These are phyloP conservation scores for Solanum habrochaites DNA, from an alignment of 257 asterid genomes.

Conservation along the genomic window DNA sequence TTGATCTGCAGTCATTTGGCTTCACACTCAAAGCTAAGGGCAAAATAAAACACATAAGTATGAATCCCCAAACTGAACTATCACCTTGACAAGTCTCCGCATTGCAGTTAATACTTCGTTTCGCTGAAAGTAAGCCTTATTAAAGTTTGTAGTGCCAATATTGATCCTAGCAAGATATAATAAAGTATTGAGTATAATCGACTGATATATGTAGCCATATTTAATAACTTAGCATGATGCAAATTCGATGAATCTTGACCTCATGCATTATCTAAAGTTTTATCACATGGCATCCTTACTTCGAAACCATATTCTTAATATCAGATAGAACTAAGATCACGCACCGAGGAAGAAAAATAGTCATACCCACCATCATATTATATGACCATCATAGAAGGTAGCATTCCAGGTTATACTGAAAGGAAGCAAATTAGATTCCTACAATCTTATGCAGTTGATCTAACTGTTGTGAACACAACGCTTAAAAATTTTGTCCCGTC, in stretches of 20 bases:
- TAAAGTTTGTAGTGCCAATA: slow-evolving; percentile 89
- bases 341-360: background rate
- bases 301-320: background rate
- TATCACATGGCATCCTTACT: background rate
- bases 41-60: background rate
- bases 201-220: background rate
- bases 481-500: background rate
- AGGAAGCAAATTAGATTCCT: background rate
- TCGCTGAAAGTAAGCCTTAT: slow-evolving; percentile 77
- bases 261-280: background rate
- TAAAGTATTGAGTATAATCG: slow-evolving; percentile 4
- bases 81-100: slow-evolving; percentile 83
- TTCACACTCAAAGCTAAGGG: background rate
- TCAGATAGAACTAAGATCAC: background rate
- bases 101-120: slow-evolving; percentile 62
- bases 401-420: background rate
- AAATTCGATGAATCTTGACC: background rate
- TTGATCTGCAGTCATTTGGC: background rate
- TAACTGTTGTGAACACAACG: background rate
- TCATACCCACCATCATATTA: background rate
- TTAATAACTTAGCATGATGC: background rate
- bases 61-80: background rate
- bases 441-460: background rate
- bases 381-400: background rate
- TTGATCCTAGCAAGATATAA: slow-evolving; percentile 49